phyloP scores from a whole-genome alignment of 495 filamentous ascomycete genomes.

The Lindgomyces ingoldianus region DNA sequence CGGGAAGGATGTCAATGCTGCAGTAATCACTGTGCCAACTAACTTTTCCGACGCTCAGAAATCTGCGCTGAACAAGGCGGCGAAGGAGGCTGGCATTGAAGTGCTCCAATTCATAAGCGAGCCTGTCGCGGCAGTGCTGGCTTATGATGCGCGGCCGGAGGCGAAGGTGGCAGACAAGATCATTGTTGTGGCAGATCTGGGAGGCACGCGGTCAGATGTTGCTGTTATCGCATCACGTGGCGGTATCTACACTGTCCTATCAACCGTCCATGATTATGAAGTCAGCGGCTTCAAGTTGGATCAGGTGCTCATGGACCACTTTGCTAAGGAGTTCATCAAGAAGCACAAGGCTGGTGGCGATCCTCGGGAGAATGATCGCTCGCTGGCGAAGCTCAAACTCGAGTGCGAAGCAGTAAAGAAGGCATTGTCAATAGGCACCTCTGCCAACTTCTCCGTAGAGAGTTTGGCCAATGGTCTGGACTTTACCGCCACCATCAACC shows the following conservation, averaged over 20 bases:
- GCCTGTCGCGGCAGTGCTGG: conserved; percentile 86
- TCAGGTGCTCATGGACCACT: conserved; percentile 88
- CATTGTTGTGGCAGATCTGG: conserved; percentile 87
- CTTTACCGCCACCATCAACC: conserved; percentile 87
- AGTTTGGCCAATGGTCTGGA: conserved; percentile 83
- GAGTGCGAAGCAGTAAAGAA: conserved; percentile 90
- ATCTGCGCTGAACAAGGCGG: conserved; percentile 72
- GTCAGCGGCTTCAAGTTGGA: conserved; percentile 80
- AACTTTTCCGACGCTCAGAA: conserved; percentile 87
- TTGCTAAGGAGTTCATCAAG: conserved; percentile 97
- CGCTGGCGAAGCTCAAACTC: conserved; percentile 86
- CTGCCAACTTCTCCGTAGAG: conserved; percentile 88
- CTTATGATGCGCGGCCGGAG: conserved; percentile 86
- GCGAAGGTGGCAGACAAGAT: conserved; percentile 77
- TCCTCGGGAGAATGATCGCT: conserved; percentile 75
- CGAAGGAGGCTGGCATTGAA: conserved; percentile 79
- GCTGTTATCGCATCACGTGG: conserved; percentile 86
- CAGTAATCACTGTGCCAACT: conserved; percentile 90
- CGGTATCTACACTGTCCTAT: conserved; percentile 94
- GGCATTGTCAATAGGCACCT: conserved; percentile 81
- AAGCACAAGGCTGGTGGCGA: conserved; percentile 74
- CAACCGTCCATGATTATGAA: conserved; percentile 93
- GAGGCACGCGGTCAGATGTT: conserved; percentile 89
- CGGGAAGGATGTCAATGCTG: conserved; percentile 86
- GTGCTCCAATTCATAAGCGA: conserved; percentile 91